Evolutionary conservation across 371 early-diverging fungal species (phyloP).

Genomic region (Syncephalastrum racemosum): DNA sequence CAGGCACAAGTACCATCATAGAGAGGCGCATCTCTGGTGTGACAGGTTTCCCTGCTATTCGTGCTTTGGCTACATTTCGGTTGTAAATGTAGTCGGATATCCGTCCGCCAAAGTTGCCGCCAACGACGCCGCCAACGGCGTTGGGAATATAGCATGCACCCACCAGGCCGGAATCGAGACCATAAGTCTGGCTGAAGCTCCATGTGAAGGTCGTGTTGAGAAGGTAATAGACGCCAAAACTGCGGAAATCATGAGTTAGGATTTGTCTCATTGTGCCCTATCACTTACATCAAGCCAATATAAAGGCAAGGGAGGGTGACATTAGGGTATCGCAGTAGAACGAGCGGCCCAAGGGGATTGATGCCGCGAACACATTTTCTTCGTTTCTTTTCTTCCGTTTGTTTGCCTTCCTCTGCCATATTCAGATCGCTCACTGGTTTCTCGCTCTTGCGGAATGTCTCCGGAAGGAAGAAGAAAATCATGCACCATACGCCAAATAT

Average conservation of each 20-base stretch:
- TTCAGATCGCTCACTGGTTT: neutral
- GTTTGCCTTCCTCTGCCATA: neutral
- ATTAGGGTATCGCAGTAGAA: conserved; percentile 26
- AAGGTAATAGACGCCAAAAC: conserved; percentile 23
- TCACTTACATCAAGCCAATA: conserved; percentile 40
- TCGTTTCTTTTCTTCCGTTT: conserved; percentile 6
- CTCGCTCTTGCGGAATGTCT: conserved; percentile 20
- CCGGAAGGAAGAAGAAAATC: conserved; percentile 41
- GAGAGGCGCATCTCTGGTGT: conserved; percentile 44
- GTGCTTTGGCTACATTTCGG: conserved; percentile 22
- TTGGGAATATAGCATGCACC: conserved; percentile 26
- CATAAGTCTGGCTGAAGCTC: conserved; percentile 23
- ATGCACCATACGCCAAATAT: conserved; percentile 24
- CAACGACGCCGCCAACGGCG: conserved; percentile 34
- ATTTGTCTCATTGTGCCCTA: neutral
- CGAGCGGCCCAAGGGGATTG: conserved; percentile 39
- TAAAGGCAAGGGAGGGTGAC: conserved; percentile 30
- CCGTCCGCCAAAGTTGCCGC: conserved; percentile 41
- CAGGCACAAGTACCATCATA: conserved; percentile 19
- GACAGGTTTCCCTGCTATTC: conserved; percentile 14
- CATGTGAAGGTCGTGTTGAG: conserved; percentile 23
- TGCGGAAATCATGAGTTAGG: neutral
- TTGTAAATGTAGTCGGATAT: conserved; percentile 36
- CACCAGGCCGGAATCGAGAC: conserved; percentile 21
- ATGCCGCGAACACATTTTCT: neutral